A percentile compares a stretch with the other conserved stretches of the same genome.
Evolutionary conservation across 2,329 filamentous ascomycete genomes (phyloP).

Genomic region (Leptodontidium sp.): DNA sequence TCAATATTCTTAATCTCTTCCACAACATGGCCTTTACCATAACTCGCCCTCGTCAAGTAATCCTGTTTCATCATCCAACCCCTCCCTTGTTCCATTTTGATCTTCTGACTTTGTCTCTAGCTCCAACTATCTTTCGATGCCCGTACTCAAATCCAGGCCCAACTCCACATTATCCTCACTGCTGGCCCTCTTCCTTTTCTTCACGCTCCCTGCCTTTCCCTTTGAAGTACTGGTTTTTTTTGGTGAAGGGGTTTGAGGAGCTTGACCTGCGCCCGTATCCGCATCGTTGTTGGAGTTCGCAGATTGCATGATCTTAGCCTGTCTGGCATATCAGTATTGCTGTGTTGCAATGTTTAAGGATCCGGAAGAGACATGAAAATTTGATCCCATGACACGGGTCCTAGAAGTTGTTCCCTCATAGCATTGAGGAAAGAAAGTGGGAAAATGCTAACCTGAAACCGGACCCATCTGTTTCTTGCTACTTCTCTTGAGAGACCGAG

Average conservation of each 20-base stretch:
- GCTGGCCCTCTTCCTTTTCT: background rate
- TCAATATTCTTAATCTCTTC: too few species aligned
- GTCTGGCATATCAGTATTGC: background rate
- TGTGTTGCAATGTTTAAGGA: background rate
- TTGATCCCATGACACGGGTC: too few species aligned
- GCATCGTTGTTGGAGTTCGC: background rate
- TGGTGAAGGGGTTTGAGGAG: background rate
- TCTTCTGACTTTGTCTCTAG: background rate
- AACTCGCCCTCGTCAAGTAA: too few species aligned
- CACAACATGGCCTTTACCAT: too few species aligned
- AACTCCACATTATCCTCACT: background rate
- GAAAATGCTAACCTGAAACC: background rate
- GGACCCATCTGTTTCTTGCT: background rate
- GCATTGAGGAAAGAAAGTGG: background rate
- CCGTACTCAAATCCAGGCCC: too few species aligned
- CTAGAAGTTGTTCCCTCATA: too few species aligned
- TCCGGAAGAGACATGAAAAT: too few species aligned
- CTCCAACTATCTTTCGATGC: background rate
- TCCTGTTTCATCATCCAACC: background rate
- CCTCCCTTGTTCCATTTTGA: background rate
- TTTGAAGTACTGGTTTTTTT: background rate
- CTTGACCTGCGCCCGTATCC: background rate
- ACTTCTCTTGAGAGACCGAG: background rate
- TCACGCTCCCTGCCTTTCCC: background rate
- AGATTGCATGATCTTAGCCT: conserved; percentile 3